Base-by-base conservation (phyloP, 2,329 filamentous ascomycete species). In the Incumbomyces delicatus region DNA sequence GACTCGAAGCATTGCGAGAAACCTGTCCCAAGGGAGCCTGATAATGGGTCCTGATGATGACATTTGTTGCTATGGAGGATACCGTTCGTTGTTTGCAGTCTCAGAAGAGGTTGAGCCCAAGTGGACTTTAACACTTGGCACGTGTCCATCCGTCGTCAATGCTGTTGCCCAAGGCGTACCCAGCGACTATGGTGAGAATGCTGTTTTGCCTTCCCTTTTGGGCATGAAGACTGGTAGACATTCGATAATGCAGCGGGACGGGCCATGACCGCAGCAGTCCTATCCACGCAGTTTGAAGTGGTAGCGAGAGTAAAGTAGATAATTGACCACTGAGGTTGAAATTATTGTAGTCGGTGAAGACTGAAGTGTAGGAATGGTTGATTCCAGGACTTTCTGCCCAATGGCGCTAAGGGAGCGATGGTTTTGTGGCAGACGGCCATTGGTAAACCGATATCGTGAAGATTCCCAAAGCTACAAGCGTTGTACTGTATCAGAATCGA, bases 291-390 rank as follows among this genome's bases (percentile, higher is more conserved):
- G 35, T 3, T 18, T 7, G 22, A 12, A 13, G n/a, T 12, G 41
- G 27, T 34, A 44, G 41, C 14, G 32, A 36, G 32, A n/a, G 27
- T n/a, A 31, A 35, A 17, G 14, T 14, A 12, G 10, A 32, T 32
- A 18, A 32, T 32, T 32, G 17, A 27, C 41, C 41, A 44, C 30
- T 44, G 35, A 32, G 12, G 20, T 20, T 22, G 20, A 27, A 36
- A 14, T 13, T 43, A 32, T 32, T 43, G 16, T 17, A 43, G 41
- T 44, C 41, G 41, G 41, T 44, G 41, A 35, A 16, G 31, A 30
- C 3, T n/a, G 31, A 22, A 12, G 27, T 17, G 27, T 11, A n/a
- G 32, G 30, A 44, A 14, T 44, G 41, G 41, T 35, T 31, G 29
- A 35, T 17, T 20, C 6, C 20, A 3, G 12, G 31, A 31, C 17